Evolutionary conservation across 2,329 filamentous ascomycete genomes (phyloP).

Genomic region (Microsporum canis): DNA sequence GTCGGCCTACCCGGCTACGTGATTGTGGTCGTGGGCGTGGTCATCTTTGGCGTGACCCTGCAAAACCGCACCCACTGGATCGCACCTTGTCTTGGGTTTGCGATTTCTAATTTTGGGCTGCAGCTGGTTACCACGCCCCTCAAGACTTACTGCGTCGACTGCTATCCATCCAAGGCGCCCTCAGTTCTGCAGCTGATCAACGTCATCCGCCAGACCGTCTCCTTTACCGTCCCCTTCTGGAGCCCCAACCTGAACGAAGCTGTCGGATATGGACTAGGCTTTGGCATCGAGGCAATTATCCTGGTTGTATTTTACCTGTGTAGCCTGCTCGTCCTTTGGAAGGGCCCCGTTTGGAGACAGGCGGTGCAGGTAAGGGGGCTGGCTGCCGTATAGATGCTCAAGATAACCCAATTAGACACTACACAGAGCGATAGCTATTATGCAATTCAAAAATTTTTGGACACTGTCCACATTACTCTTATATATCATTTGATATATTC

Average conservation of each 20-base stretch:
- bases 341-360: neutral
- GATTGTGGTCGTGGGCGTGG: neutral
- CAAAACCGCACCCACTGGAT: neutral
- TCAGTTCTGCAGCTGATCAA: neutral
- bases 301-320: neutral
- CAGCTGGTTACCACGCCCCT: neutral
- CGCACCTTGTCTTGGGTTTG: neutral
- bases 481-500: too few species aligned
- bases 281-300: neutral
- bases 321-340: neutral
- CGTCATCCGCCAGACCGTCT: neutral
- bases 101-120: neutral
- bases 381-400: neutral
- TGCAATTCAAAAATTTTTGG: too few species aligned
- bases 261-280: neutral
- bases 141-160: neutral
- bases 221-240: neutral
- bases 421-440: too few species aligned
- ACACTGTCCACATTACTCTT: too few species aligned
- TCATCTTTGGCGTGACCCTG: neutral
- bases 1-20: neutral
- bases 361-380: neutral
- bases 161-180: neutral
- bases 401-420: too few species aligned
- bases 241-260: neutral